These are phyloP conservation scores for Macrolepiota albuminosa DNA, from an alignment of 768 basidiomycete genomes.

Conservation along the genomic window DNA sequence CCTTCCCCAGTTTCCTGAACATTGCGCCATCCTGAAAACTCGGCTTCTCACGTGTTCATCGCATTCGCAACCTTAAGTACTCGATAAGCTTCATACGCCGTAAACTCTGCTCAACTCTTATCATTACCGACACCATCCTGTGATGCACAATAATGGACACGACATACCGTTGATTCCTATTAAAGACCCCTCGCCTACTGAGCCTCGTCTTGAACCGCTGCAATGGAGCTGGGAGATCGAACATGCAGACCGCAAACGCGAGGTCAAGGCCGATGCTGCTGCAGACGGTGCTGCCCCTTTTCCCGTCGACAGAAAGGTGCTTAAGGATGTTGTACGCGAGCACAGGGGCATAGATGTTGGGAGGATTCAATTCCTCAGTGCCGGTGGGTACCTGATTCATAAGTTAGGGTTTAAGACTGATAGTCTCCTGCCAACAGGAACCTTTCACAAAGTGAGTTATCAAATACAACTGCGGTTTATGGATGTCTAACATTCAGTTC, in stretches of 20 bases:
- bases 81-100: constrained; percentile 4
- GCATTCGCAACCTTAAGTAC: background rate
- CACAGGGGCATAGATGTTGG: constrained; percentile 63
- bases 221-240: constrained; percentile 73
- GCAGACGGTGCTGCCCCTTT: constrained; percentile 63
- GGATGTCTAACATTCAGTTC: constrained; percentile 4
- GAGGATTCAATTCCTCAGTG: constrained; percentile 67
- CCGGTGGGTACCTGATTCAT: constrained; percentile 43
- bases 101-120: constrained; percentile 2
- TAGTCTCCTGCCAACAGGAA: constrained; percentile 41
- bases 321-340: constrained; percentile 76
- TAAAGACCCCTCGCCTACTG: constrained; percentile 5
- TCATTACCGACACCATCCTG: constrained; percentile 18
- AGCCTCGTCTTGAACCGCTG: constrained; percentile 25
- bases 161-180: constrained; percentile 15
- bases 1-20: background rate
- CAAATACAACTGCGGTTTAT: background rate
- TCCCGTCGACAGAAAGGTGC: constrained; percentile 66
- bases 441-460: constrained; percentile 69
- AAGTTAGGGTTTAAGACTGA: constrained; percentile 10
- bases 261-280: constrained; percentile 58
- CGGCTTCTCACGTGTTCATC: background rate
- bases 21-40: background rate
- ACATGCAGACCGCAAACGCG: constrained; percentile 62
- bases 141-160: constrained; percentile 29